These are phyloP conservation scores for Fusarium sp. DNA, from an alignment of 2,329 filamentous ascomycete genomes.

Conservation along the genomic window DNA sequence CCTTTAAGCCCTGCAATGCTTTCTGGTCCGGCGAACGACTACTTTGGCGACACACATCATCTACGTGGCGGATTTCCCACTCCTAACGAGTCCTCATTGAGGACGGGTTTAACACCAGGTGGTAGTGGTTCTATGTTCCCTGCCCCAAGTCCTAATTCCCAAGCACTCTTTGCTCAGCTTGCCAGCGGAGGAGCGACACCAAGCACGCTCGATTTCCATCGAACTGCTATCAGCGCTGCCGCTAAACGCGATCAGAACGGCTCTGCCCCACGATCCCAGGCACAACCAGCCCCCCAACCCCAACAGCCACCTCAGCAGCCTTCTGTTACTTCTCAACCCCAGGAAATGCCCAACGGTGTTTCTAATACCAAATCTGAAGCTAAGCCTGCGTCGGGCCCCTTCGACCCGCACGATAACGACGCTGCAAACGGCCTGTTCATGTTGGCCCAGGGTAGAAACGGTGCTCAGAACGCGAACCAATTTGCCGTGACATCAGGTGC, in stretches of 20 bases:
- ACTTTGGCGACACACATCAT: constrained; percentile 84
- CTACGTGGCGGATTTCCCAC: constrained; percentile 89
- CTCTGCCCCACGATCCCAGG: constrained; percentile 44
- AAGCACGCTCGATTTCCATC: constrained; percentile 91
- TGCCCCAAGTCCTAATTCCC: constrained; percentile 86
- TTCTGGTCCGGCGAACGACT: constrained; percentile 85
- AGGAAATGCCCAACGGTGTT: constrained; percentile 59
- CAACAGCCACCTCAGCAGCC: constrained; percentile 33
- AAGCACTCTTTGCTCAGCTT: constrained; percentile 82
- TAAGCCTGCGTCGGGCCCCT: constrained; percentile 71
- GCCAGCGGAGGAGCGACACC: constrained; percentile 88
- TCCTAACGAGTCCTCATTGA: constrained; percentile 93
- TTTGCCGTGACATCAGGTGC: constrained; percentile 60
- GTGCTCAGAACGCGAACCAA: constrained; percentile 61
- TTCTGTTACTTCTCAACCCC: constrained; percentile 63
- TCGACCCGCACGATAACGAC: constrained; percentile 92
- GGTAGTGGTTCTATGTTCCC: constrained; percentile 98
- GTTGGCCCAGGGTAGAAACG: constrained; percentile 78
- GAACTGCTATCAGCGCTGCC: constrained; percentile 86
- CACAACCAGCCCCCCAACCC: constrained; percentile 52
- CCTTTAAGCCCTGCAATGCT: constrained; percentile 98
- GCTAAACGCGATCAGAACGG: constrained; percentile 67
- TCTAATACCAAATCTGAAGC: constrained; percentile 58
- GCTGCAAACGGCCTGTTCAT: constrained; percentile 94
- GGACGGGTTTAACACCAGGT: constrained; percentile 91